Percentiles rank a stretch among this genome's conserved stretches.
phyloP scores from a whole-genome alignment of 345 rosid genomes.

The Erysimum cheiranthoides region DNA sequence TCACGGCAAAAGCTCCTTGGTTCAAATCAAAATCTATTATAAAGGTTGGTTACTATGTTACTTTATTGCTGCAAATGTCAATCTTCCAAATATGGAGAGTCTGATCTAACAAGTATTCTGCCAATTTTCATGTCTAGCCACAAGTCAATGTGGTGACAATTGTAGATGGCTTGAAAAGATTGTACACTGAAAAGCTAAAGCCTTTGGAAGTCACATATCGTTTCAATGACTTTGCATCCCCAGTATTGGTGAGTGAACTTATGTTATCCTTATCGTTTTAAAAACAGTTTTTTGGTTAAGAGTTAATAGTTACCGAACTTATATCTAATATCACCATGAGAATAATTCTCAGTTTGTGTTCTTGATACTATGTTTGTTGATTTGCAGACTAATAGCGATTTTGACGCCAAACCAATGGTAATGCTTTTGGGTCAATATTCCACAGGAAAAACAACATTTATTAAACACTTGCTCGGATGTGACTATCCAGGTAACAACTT shows the following conservation, averaged over 20 bases:
- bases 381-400: constrained; percentile 81
- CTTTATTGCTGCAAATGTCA: background rate
- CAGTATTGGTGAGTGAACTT: constrained; percentile 66
- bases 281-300: no score
- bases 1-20: constrained; percentile 54
- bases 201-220: constrained; percentile 84
- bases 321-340: background rate
- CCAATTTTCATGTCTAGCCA: constrained; percentile 50
- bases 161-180: constrained; percentile 84
- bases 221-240: constrained; percentile 91
- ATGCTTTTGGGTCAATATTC: constrained; percentile 98
- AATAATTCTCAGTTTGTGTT: background rate
- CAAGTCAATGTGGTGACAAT: constrained; percentile 77
- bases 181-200: constrained; percentile 84
- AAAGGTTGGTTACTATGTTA: constrained; percentile 53
- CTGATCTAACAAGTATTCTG: constrained; percentile 7
- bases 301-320: no score
- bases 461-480: constrained; percentile 82
- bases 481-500: constrained; percentile 77
- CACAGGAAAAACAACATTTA: constrained; percentile 95
- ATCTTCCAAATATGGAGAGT: background rate
- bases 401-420: constrained; percentile 97
- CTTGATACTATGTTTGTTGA: constrained; percentile 25
- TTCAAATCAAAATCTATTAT: constrained; percentile 63
- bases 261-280: background rate